Base-by-base conservation (phyloP, 169 alveolate species). In the Perkinsus chesapeaki region DNA sequence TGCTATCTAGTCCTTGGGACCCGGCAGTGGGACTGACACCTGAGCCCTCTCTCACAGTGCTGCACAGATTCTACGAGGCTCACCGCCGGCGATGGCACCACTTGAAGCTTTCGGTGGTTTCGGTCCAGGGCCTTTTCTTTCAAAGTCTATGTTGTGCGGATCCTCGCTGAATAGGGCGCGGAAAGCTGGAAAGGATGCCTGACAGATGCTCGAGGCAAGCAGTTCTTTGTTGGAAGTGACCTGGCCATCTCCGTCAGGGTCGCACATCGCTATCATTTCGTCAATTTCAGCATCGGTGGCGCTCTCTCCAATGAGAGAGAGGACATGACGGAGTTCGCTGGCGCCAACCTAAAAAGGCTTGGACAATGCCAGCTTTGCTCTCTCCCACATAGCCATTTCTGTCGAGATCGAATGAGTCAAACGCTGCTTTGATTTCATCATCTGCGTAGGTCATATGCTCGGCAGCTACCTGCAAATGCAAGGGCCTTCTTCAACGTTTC, bases 261-360 rank as follows among this genome's bases (percentile, higher is more conserved):
- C 98, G 91, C 96, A 94, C 97, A 96, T 95, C 91, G 96, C 93
- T 39, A 96, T 95, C 97, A 96, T 95, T 93, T 96, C 97, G 93
- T 96, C 97, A 1, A 95, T 94, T 91, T 96, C 97, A 91, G 96
- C 97, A 39, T 95, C 96, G 39, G 96, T 96, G 19, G 95, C 96
- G 91, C 95, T 94, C 92, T 96, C 98, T 5, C 96, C 97, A 0
- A 91, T 20, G 19, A 91, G 73, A 3, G 90, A 34, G 9, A 91
- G 47, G 5, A 91, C 38, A 91, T 91, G 93, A 0, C 93, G 93
- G 0, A 91, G n/a, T 47, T 91, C 93, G 47, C 91, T 73, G 16
- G 91, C 93, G 0, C 93, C 93, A 3, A 91, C 72, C 82, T 60
- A 16, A 27, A 16, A 3, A 1, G 3, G 82, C 82, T n/a, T n/a